Percentiles rank a stretch among this genome's conserved stretches.
These are phyloP conservation scores for Dryas integrifolia DNA, from an alignment of 331 rosid genomes.

Conservation along the genomic window DNA sequence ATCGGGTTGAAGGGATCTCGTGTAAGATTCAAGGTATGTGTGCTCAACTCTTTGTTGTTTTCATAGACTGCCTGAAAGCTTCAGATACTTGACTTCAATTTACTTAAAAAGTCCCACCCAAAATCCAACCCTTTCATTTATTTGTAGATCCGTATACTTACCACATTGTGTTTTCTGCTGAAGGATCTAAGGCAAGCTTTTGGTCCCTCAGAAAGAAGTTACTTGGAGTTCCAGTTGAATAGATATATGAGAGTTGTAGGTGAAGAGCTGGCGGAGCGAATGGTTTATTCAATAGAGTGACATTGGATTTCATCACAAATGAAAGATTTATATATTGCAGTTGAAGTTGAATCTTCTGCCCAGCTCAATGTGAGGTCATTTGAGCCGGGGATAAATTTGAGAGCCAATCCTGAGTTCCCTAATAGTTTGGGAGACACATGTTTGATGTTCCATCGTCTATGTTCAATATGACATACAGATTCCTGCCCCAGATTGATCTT, in stretches of 20 bases:
- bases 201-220: slow-evolving; percentile 33
- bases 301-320: background rate
- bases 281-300: slow-evolving; percentile 54
- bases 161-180: slow-evolving; percentile 21
- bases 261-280: slow-evolving; percentile 56
- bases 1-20: slow-evolving; percentile 50
- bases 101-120: background rate
- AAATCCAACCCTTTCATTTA: slow-evolving; percentile 3
- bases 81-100: background rate
- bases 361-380: background rate
- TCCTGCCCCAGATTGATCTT: background rate
- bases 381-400: background rate
- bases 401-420: background rate
- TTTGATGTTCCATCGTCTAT: background rate
- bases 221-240: slow-evolving; percentile 65
- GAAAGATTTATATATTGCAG: background rate
- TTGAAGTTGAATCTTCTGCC: background rate
- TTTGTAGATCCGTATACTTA: slow-evolving; percentile 17
- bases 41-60: slow-evolving; percentile 5
- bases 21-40: slow-evolving; percentile 67
- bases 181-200: slow-evolving; percentile 58
- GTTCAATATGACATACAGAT: slow-evolving; percentile 2
- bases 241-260: slow-evolving; percentile 68
- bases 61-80: background rate
- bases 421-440: background rate